Percentiles rank a stretch among this genome's conserved stretches.
Conservation (phyloP, 805 yeast genomes). For the Metschnikowia gelsemii region DNA sequence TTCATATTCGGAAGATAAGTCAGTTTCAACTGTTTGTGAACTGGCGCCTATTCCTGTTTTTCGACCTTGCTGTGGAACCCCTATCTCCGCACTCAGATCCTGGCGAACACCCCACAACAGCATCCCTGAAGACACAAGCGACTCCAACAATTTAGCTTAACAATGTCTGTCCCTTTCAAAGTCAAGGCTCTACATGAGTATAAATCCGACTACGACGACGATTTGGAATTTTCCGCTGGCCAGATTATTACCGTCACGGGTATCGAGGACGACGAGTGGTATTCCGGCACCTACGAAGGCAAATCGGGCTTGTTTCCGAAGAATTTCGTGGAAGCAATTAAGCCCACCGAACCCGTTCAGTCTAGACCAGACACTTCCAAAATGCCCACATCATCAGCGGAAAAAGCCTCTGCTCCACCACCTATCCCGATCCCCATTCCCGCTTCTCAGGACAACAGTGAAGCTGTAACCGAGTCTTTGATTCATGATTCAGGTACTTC, state of each 20-base stretch:
- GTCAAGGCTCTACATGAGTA: conserved; percentile 71
- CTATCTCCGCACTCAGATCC: too few species aligned
- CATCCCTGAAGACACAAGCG: neutral
- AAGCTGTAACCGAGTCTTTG: too few species aligned
- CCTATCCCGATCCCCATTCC: neutral
- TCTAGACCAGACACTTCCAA: neutral
- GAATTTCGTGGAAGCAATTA: conserved; percentile 60
- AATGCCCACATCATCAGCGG: neutral
- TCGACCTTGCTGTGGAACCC: too few species aligned
- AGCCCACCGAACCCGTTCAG: neutral
- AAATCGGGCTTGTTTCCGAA: conserved; percentile 83
- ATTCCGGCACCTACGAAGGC: conserved; percentile 65
- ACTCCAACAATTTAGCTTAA: neutral
- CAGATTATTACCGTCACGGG: conserved; percentile 72
- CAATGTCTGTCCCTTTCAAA: conserved; percentile 53
- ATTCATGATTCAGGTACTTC: too few species aligned
- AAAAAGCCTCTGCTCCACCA: neutral
- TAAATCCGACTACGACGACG: conserved; percentile 68
- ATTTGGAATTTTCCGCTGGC: conserved; percentile 66
- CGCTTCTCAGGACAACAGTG: neutral
- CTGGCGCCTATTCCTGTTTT: too few species aligned
- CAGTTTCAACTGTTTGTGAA: too few species aligned
- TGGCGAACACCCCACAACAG: too few species aligned
- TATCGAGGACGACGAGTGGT: conserved; percentile 93
- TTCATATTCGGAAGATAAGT: too few species aligned